phyloP scores from a whole-genome alignment of 768 basidiomycete species.

The Rhodotorula paludigena region DNA sequence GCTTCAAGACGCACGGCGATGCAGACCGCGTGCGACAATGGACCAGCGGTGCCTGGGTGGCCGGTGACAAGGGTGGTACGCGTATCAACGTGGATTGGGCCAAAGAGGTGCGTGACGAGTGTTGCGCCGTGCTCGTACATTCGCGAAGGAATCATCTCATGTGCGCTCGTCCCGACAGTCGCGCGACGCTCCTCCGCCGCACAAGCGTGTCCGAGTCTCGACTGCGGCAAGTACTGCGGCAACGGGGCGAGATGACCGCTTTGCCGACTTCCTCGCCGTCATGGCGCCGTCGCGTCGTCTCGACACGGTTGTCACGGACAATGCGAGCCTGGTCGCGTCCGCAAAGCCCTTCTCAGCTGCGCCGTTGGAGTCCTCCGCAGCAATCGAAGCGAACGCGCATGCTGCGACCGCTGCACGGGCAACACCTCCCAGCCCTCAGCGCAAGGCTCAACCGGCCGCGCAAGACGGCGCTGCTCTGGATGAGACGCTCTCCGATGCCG shows the following conservation, averaged over 20 bases:
- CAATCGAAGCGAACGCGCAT: no score
- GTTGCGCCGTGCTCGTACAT: no score
- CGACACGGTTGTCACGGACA: no score
- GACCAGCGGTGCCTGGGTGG: slow-evolving; percentile 76
- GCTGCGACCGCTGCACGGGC: no score
- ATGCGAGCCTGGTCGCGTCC: no score
- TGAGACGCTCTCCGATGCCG: slow-evolving; percentile 46
- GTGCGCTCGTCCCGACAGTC: not conserved
- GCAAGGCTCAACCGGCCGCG: no score
- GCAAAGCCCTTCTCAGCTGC: no score
- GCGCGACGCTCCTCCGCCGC: slow-evolving; percentile 14
- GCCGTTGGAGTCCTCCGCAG: no score
- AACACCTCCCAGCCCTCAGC: no score
- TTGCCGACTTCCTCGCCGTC: slow-evolving; percentile 66
- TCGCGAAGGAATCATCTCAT: no score
- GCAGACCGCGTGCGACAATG: slow-evolving; percentile 70
- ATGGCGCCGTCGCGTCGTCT: slow-evolving; percentile 65
- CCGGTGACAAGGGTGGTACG: slow-evolving; percentile 55
- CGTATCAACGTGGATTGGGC: slow-evolving; percentile 70
- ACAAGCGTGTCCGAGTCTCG: slow-evolving; percentile 20
- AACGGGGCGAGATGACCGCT: slow-evolving; percentile 39
- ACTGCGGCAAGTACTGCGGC: slow-evolving; percentile 4
- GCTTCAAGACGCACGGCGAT: slow-evolving; percentile 74
- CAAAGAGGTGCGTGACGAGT: slow-evolving; percentile 57
- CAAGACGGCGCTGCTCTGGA: slow-evolving; percentile 31